Percentiles rank a stretch among this genome's conserved stretches.
These are phyloP conservation scores for Ganoderma boninense DNA, from an alignment of 1,284 basidiomycete genomes.

Conservation along the genomic window DNA sequence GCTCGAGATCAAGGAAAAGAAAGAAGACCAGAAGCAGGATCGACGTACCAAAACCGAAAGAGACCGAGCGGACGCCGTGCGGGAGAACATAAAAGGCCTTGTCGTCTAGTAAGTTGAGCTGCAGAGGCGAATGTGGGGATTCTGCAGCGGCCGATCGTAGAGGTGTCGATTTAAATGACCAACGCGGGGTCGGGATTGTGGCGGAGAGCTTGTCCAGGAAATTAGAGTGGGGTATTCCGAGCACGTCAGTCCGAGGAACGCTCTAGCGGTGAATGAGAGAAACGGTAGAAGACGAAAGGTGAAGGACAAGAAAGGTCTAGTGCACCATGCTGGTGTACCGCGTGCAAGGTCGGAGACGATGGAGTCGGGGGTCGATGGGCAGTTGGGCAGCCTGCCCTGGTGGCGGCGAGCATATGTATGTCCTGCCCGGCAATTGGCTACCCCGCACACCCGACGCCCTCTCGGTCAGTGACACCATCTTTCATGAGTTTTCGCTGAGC, in stretches of 20 bases:
- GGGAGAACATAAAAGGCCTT: constrained; percentile 26
- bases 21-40: constrained; percentile 2
- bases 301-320: neutral
- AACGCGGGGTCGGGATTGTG: neutral
- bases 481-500: constrained; percentile 26
- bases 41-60: constrained; percentile 28
- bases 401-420: constrained; percentile 16
- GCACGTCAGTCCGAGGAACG: neutral
- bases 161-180: neutral
- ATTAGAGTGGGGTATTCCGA: constrained; percentile 14
- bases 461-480: neutral
- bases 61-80: constrained; percentile 29
- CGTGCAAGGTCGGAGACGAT: neutral
- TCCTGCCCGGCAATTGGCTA: constrained; percentile 27
- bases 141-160: constrained; percentile 9
- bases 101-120: constrained; percentile 5
- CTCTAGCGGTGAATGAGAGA: neutral
- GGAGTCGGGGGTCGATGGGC: neutral
- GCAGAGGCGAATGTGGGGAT: neutral
- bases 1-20: neutral
- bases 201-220: neutral
- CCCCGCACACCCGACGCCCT: constrained; percentile 29
- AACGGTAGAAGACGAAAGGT: neutral
- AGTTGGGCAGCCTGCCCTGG: too few species aligned
- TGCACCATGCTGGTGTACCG: neutral